phyloP scores from a whole-genome alignment of 139 green algal species.

The Axilococcus clingmanii region DNA sequence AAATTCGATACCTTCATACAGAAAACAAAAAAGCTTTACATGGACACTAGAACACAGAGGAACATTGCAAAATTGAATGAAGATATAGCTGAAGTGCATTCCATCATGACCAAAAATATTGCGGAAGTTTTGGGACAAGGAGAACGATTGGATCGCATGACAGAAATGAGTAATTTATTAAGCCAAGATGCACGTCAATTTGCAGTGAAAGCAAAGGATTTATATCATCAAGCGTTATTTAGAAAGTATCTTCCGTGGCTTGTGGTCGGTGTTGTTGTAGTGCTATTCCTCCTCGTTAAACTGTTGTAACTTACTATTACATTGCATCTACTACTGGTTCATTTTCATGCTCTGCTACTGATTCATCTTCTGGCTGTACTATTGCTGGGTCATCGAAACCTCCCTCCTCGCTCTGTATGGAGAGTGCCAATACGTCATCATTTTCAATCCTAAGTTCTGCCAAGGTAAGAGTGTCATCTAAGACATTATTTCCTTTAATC shows the following conservation, averaged over 20 bases:
- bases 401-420: conserved; percentile 46
- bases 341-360: neutral
- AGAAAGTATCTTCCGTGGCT: conserved; percentile 85
- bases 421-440: conserved; percentile 65
- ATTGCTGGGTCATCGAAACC: neutral
- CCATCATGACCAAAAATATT: conserved; percentile 99
- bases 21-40: conserved; percentile 96
- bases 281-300: conserved; percentile 59
- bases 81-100: conserved; percentile 83
- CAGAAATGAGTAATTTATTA: conserved; percentile 68
- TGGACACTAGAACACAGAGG: conserved; percentile 92
- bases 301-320: conserved; percentile 28
- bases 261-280: conserved; percentile 57
- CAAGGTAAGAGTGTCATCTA: conserved; percentile 69
- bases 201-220: conserved; percentile 66
- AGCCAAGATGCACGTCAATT: conserved; percentile 80
- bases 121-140: conserved; percentile 93
- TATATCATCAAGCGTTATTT: conserved; percentile 84
- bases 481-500: conserved; percentile 21
- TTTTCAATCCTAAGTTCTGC: conserved; percentile 74
- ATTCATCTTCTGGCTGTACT: neutral
- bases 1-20: conserved; percentile 99
- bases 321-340: neutral
- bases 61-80: conserved; percentile 91
- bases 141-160: conserved; percentile 88